Conservation (phyloP, 2,329 filamentous ascomycete species). For the Gyromitra esculenta region DNA sequence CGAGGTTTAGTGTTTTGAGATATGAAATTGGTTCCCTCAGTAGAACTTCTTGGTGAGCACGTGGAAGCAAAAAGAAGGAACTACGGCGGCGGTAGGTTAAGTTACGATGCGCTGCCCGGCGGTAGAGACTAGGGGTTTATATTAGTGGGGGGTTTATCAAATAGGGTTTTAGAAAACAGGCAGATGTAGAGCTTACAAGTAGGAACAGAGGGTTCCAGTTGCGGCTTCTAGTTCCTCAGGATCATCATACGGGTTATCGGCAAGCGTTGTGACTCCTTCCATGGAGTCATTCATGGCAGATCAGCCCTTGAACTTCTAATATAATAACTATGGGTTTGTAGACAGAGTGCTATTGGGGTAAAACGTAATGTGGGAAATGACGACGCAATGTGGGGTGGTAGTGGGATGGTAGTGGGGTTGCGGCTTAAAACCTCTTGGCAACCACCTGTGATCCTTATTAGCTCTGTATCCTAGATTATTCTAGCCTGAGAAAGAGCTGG, state of each 20-base stretch:
- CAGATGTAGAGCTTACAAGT: constrained; percentile 71
- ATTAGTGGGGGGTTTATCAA: neutral
- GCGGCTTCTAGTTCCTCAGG: constrained; percentile 83
- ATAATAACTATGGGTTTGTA: neutral
- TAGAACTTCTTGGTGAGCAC: constrained; percentile 83
- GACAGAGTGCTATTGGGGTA: neutral
- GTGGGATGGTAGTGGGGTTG: constrained; percentile 30
- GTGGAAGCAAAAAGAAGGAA: constrained; percentile 90
- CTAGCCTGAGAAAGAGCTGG: neutral
- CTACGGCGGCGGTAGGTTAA: constrained; percentile 89
- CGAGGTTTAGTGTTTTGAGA: constrained; percentile 77
- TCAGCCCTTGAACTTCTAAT: neutral
- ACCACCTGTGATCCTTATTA: constrained; percentile 11
- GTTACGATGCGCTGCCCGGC: constrained; percentile 79
- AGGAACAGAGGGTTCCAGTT: constrained; percentile 85
- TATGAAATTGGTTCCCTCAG: constrained; percentile 83
- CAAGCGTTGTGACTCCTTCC: constrained; percentile 5
- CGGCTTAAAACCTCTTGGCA: constrained; percentile 39
- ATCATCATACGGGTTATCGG: constrained; percentile 70
- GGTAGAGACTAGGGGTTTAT: constrained; percentile 44
- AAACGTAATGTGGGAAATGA: neutral
- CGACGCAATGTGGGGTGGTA: constrained; percentile 20
- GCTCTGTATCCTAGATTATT: neutral
- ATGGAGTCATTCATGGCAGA: constrained; percentile 12
- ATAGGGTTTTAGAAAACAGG: neutral